Evolutionary conservation across 164 flowering plant species (phyloP).

Genomic region (Saururus chinensis): DNA sequence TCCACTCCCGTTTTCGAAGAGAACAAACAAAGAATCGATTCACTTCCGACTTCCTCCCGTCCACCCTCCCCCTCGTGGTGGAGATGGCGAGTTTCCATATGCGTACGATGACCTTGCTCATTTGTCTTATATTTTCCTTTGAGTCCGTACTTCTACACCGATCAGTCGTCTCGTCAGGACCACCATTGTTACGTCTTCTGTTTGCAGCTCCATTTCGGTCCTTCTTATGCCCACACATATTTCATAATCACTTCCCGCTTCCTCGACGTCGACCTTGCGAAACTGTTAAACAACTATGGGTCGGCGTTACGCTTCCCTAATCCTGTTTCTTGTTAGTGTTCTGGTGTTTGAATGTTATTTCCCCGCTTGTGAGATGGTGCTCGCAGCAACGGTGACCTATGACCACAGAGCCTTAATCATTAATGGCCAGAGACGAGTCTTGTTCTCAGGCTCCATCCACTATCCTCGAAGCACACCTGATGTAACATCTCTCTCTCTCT

Average conservation of each 20-base stretch:
- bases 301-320: background rate
- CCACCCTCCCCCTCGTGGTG: background rate
- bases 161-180: too few species aligned
- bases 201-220: too few species aligned
- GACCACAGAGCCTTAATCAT: constrained; percentile 54
- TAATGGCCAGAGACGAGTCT: constrained; percentile 46
- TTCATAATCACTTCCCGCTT: background rate
- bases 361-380: constrained; percentile 2
- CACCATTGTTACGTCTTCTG: too few species aligned
- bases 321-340: constrained; percentile 5
- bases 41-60: background rate
- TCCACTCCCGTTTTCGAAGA: background rate
- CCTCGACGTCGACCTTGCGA: background rate
- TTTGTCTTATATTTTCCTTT: too few species aligned
- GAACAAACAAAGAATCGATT: background rate
- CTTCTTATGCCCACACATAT: too few species aligned
- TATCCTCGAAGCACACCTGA: constrained; percentile 61
- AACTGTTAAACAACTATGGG: background rate
- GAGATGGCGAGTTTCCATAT: background rate
- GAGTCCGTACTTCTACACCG: too few species aligned
- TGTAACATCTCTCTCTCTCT: constrained; percentile 15
- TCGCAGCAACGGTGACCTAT: constrained; percentile 32
- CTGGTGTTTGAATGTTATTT: constrained; percentile 6
- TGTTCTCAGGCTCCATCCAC: constrained; percentile 58
- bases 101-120: too few species aligned